A percentile compares a stretch with the other conserved stretches of the same genome.
These are phyloP conservation scores for Botrytis byssoidea DNA, from an alignment of 2,329 filamentous ascomycete genomes.

Conservation along the genomic window DNA sequence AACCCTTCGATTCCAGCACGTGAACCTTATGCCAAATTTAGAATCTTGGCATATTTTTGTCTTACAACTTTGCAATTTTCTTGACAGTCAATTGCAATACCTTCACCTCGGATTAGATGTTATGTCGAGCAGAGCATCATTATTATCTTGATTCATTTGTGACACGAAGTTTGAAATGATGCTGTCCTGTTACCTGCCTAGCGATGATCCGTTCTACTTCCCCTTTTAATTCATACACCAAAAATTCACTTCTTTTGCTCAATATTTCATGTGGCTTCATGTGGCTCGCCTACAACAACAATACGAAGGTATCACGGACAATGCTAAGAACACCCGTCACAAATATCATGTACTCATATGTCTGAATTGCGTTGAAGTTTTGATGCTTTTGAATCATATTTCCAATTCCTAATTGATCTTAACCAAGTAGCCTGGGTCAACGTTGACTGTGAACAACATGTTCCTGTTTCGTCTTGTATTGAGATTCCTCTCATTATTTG, in stretches of 20 bases:
- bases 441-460: not conserved
- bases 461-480: not conserved
- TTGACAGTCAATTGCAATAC: not conserved
- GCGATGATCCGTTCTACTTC: constrained; percentile 44
- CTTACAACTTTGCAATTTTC: not conserved
- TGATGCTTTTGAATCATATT: not conserved
- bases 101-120: not conserved
- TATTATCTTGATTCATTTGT: not conserved
- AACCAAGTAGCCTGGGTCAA: constrained; percentile 3
- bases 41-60: not conserved
- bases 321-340: constrained; percentile 14
- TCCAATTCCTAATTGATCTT: not conserved
- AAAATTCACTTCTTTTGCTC: not conserved
- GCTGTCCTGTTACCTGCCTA: constrained; percentile 41
- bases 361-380: not conserved
- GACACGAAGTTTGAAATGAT: not conserved
- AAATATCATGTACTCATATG: constrained; percentile 10
- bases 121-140: not conserved
- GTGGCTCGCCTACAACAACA: constrained; percentile 19
- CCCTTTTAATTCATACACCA: constrained; percentile 17
- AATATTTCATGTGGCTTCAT: constrained; percentile 10
- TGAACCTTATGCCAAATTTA: not conserved
- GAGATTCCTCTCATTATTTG: not conserved
- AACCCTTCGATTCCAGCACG: not conserved
- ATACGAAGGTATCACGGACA: constrained; percentile 19